Evolutionary conservation across 345 rosid genomes (phyloP), one percentile per base, ranked within the genome.

Genomic region (Combretum micranthum): DNA sequence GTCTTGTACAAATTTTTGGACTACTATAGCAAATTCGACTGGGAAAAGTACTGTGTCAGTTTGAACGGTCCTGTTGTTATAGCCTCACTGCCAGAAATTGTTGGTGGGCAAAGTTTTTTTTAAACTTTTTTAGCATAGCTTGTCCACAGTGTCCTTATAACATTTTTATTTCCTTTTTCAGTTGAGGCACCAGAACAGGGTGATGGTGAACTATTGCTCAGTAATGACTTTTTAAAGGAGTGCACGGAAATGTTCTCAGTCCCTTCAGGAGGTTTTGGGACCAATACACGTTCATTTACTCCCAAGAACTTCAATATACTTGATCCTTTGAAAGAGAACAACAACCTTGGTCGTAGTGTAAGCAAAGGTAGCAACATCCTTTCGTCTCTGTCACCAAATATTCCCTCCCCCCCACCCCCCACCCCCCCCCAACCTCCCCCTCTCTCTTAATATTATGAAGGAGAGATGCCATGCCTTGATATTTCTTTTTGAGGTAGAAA

Each of bases 291-390:
- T 23, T 67, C 69, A 20, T 94, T 94, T 64, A 77, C 71, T 32
- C 68, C 70, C 26, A 94, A 85, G 83, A 77, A 85, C 74, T 82
- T 94, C 57, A 90, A 94, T 56, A 83, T 94, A 68, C 75, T 85
- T 17, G 99, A 94, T 72, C 97, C 97, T 0, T 69, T 94, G 23
- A 85, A 78, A 70, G 86, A 84, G 56, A 80, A 72, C 64, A 94
- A 94, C 70, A 94, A 90, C 73, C 90, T 90, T 52, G 99, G 99
- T 22, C 92, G 97, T 65, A 94, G 97, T 64, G 96, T 94, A 20
- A 94, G 85, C 87, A 85, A 83, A 90, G 95, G 99, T 88, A 69
- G 63, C 43, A 44, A 43, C 44, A 32, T 5, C 4, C 16, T 64
- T 60, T 37, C 37, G 45, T 49, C 18, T 42, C 37, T 32, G 39